Evolutionary conservation across 2,329 filamentous ascomycete species (phyloP), one percentile per base, ranked within the genome.

Genomic region (Aureobasidium lini): DNA sequence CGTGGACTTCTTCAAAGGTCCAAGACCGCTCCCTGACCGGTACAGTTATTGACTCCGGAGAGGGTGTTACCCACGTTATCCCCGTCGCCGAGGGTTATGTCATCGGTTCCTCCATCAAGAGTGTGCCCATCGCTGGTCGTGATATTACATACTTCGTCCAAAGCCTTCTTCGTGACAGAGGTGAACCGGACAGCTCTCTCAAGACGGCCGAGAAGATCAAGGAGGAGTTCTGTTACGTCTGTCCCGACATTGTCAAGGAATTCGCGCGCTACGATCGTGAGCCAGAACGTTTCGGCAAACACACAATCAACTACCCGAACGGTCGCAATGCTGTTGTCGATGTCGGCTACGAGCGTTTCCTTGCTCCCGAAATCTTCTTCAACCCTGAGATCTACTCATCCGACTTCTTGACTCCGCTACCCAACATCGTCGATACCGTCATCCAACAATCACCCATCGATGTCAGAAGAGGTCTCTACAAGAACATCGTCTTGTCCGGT

Each of bases 61-160:
- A 99, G 68, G 94, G 94, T 83, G 94, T 99, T 48, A 99, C 94
- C 37, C 94, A 99, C 80, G 94, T 99, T 67, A 99, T 99, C 67
- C 94, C 94, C 43, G 94, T 99, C 49, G 94, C 94, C 18, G 94
- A 99, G 77, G 94, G 94, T 64, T 99, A 99, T 75, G 94, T 99
- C 66, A 99, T 99, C 73, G 94, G 93, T 44, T 97, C 93, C 31
- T 96, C 93, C 18, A 99, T 99, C 79, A 99, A 99, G 80, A 96
- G 92, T 63, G 96, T 99, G 67, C 94, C 95, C 6, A 96, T 99
- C 69, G 94, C 94, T 57, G 94, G 94, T 70, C 89, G 94, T 75
- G 95, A 99, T 73, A 95, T 99, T 68, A 99, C 94, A 69, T 96
- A 97, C 76, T 99, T 99, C 71, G 93, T 99, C 56, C 94, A 99